These are phyloP conservation scores for Cryptococcus sp. DNA, from an alignment of 1,284 basidiomycete species.

Conservation along the genomic window DNA sequence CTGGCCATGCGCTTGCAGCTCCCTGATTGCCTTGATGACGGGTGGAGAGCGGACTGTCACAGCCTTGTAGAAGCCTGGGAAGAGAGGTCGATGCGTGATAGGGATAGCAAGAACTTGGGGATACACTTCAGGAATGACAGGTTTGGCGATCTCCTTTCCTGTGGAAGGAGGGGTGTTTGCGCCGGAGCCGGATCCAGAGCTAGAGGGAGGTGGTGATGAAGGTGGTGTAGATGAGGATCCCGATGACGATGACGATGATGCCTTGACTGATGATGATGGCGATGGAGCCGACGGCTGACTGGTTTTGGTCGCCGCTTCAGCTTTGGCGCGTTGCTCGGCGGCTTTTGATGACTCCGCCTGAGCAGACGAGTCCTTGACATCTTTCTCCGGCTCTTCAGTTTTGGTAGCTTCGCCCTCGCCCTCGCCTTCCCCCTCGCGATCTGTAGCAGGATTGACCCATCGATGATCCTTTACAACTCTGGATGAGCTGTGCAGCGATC, in stretches of 20 bases:
- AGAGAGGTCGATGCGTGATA: conserved; percentile 91
- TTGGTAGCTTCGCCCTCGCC: conserved; percentile 7
- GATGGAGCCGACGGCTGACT: conserved; percentile 13
- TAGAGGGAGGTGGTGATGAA: conserved; percentile 13
- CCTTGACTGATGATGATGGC: conserved; percentile 13
- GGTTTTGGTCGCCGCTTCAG: conserved; percentile 14
- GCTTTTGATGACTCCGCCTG: conserved; percentile 32
- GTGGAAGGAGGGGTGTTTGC: conserved; percentile 15
- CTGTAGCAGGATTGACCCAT: conserved; percentile 43
- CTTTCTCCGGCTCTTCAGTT: conserved; percentile 5
- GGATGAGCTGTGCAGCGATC: conserved; percentile 30
- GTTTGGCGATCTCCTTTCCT: conserved; percentile 60
- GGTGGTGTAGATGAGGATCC: conserved; percentile 3
- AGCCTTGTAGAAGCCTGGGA: conserved; percentile 98
- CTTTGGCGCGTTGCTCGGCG: conserved; percentile 23
- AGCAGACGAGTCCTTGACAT: conserved; percentile 14
- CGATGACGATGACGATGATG: conserved; percentile 14
- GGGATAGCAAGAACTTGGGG: conserved; percentile 94
- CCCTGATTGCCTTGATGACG: conserved; percentile 92
- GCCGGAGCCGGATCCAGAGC: conserved; percentile 14
- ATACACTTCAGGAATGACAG: conserved; percentile 81
- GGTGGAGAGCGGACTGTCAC: conserved; percentile 87
- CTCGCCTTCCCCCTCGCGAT: conserved; percentile 20
- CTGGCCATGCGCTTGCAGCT: conserved; percentile 94
- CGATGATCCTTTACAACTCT: conserved; percentile 39